Base-by-base conservation (phyloP, 2,329 filamentous ascomycete species). In the Basipetospora chlamydospora region DNA sequence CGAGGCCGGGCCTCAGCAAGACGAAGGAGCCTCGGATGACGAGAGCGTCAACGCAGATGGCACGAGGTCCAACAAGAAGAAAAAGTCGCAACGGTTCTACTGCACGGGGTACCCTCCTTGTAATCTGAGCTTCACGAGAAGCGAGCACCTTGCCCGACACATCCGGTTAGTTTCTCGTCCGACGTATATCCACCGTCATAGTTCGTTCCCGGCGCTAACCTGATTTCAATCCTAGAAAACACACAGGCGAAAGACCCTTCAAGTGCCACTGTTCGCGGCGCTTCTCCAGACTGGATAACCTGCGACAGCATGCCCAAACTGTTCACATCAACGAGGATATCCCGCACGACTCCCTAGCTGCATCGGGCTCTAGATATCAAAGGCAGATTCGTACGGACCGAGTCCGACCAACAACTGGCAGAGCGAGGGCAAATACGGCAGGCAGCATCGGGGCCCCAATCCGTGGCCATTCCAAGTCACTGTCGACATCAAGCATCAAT, bases 301-400 rank as follows among this genome's bases (percentile, higher is more conserved):
- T 98, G 35, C 77, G 90, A 41, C 90, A 98, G 54, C 90, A 98
- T 65, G 90, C 90, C 30, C 87, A 95, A 56, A 96, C 90, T 0
- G 90, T 98, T 1, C 90, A 98, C 54, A 82, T 93, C 40, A 95
- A 96, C 54, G 90, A 96, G 55, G 86, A 95, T 39, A 98, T 98
- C 23, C 90, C 90, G 3, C 77, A 78, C 28, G 86, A 95, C 54
- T 96, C 90, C 2, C 70, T 96, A 15, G 90, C 90, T 12, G 90
- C 88, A 4, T 90, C 84, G 2, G 86, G 87, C 17, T 93, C 87
- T 7, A 71, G 88, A 26, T 95, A 93, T 48, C 88, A 95, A 49
- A 73, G 88, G 42, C 87, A 95, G 56, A 85, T 94, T 41, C 73
- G 88, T 37, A 92, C 84, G 1, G 87, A 95, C 45, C 69, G 85